A percentile compares a stretch with the other conserved stretches of the same genome.
These are phyloP conservation scores for Coelastrella sp. DNA, from an alignment of 139 green algal genomes.

Conservation along the genomic window DNA sequence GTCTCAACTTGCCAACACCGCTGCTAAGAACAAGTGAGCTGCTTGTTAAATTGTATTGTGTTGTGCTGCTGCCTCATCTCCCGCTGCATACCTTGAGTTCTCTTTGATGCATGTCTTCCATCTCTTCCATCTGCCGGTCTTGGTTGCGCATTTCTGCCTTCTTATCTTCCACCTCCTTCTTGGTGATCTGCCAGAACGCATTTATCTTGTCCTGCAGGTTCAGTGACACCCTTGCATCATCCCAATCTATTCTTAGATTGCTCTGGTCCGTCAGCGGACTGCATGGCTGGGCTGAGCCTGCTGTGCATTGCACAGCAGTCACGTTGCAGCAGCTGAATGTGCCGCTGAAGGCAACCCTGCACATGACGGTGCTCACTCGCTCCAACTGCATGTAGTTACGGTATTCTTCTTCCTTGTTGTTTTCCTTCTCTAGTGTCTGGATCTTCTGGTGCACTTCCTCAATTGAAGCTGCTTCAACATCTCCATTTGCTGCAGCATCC, in stretches of 20 bases:
- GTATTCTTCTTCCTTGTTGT: constrained; percentile 90
- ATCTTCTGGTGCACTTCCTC: constrained; percentile 88
- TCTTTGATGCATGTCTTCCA: constrained; percentile 89
- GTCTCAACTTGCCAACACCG: background rate
- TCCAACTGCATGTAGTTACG: constrained; percentile 95
- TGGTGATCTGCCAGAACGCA: constrained; percentile 93
- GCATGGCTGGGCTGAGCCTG: background rate
- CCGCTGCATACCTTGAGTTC: constrained; percentile 80
- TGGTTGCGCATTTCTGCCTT: constrained; percentile 88
- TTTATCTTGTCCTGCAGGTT: constrained; percentile 91
- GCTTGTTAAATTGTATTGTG: background rate
- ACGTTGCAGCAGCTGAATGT: background rate
- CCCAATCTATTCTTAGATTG: background rate
- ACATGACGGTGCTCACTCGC: constrained; percentile 60
- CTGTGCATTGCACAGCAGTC: background rate
- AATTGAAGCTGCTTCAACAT: constrained; percentile 73
- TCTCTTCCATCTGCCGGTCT: constrained; percentile 91
- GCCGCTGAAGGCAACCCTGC: background rate
- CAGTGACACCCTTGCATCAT: background rate
- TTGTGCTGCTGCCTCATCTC: background rate
- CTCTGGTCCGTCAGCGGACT: background rate
- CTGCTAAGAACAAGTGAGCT: background rate
- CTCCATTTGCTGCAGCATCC: constrained; percentile 61
- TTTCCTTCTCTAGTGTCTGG: constrained; percentile 83
- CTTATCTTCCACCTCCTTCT: constrained; percentile 88